Percentiles rank a stretch among this genome's conserved stretches.
These are phyloP conservation scores for Boletus reticuloceps DNA, from an alignment of 768 basidiomycete species.

Conservation along the genomic window DNA sequence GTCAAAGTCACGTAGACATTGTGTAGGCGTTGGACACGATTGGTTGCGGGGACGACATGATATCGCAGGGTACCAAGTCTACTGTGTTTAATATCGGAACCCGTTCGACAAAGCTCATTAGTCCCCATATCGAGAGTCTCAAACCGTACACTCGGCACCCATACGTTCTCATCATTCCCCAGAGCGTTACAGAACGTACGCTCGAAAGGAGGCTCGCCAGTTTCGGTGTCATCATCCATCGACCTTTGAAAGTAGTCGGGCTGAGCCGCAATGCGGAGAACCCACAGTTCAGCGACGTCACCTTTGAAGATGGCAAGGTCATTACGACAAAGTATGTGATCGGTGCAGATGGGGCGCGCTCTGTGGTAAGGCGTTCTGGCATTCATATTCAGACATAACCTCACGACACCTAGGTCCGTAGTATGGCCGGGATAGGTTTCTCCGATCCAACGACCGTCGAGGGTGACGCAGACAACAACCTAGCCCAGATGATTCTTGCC, in stretches of 20 bases:
- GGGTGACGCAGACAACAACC: conserved; percentile 24
- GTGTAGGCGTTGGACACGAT: conserved; percentile 45
- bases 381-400: not conserved
- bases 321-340: conserved; percentile 46
- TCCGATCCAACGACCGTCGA: conserved; percentile 38
- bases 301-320: conserved; percentile 44
- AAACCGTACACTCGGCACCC: conserved; percentile 42
- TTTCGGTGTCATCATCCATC: conserved; percentile 32
- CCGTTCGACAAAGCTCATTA: conserved; percentile 27
- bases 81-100: conserved; percentile 27
- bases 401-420: conserved; percentile 37
- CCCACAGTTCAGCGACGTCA: conserved; percentile 34
- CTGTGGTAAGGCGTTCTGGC: conserved; percentile 33
- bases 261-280: conserved; percentile 32
- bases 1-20: conserved; percentile 25
- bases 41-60: conserved; percentile 38
- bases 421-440: conserved; percentile 40
- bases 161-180: conserved; percentile 41
- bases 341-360: conserved; percentile 51
- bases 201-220: conserved; percentile 35
- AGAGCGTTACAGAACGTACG: conserved; percentile 42
- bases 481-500: conserved; percentile 44
- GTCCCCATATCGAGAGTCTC: conserved; percentile 34
- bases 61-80: conserved; percentile 36
- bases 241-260: conserved; percentile 41